A percentile compares a stretch with the other conserved stretches of the same genome.
phyloP scores from a whole-genome alignment of 1,284 basidiomycete species.

The Thelephora terrestris region DNA sequence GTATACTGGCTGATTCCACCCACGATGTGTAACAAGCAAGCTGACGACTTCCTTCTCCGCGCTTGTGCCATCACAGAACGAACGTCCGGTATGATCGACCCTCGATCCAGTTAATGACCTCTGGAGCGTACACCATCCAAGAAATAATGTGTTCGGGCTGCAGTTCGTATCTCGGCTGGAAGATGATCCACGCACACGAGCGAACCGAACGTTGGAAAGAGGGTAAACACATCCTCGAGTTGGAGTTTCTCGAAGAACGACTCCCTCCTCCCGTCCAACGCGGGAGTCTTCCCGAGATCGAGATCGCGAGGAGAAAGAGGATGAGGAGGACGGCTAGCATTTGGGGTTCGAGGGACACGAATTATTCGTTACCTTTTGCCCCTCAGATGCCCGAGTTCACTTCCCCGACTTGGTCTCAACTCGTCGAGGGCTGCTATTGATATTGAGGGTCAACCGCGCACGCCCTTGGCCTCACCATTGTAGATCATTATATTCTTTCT shows the following conservation, averaged over 20 bases:
- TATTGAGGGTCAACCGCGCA: too few relatives aligned
- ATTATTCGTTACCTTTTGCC: too few relatives aligned
- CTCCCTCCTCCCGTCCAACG: too few relatives aligned
- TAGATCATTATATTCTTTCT: too few relatives aligned
- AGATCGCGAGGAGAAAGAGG: too few relatives aligned
- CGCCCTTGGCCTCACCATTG: too few relatives aligned
- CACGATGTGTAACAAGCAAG: background rate
- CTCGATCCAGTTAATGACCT: constrained; percentile 44
- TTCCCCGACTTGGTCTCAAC: too few relatives aligned
- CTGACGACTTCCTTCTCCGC: background rate
- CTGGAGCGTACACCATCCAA: constrained; percentile 53
- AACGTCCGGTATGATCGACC: constrained; percentile 18
- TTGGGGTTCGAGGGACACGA: too few relatives aligned
- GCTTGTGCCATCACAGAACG: constrained; percentile 8
- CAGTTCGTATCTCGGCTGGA: constrained; percentile 47
- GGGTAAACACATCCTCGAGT: constrained; percentile 44
- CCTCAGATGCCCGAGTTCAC: too few relatives aligned
- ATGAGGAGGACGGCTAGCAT: too few relatives aligned
- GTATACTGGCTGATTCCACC: background rate
- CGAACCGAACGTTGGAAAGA: constrained; percentile 54
- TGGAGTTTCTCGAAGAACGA: constrained; percentile 12
- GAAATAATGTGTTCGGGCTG: constrained; percentile 41
- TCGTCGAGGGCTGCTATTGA: too few relatives aligned
- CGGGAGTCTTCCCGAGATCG: too few relatives aligned
- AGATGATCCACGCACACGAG: constrained; percentile 48